Evolutionary conservation across 306 rosid species (phyloP).

Genomic region (Medicago lupulina): DNA sequence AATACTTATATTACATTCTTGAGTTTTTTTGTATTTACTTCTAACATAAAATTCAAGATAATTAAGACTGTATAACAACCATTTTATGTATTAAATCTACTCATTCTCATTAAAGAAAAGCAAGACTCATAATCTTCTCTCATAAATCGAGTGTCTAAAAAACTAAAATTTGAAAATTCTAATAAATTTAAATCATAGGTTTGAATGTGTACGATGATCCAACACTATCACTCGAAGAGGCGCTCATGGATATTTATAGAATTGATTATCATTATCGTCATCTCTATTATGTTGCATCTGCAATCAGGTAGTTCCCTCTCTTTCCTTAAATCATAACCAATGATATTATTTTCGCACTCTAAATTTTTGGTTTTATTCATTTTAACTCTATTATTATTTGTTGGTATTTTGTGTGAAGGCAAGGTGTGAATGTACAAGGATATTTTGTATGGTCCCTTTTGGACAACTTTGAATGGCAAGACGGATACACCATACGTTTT

Average conservation of each 20-base stretch:
- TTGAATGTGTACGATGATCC: slow-evolving; percentile 43
- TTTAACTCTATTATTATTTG: neutral
- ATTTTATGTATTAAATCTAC: too few relatives aligned
- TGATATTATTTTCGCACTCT: neutral
- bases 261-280: neutral
- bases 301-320: neutral
- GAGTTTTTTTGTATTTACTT: too few relatives aligned
- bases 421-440: slow-evolving; percentile 56
- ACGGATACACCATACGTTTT: slow-evolving; percentile 55
- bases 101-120: too few relatives aligned
- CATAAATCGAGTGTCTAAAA: too few relatives aligned
- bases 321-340: neutral
- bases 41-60: too few relatives aligned
- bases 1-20: too few relatives aligned
- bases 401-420: slow-evolving; percentile 31
- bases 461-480: slow-evolving; percentile 65
- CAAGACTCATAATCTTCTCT: too few relatives aligned
- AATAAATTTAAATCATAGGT: slow-evolving; percentile 45
- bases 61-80: too few relatives aligned
- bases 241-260: neutral
- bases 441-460: slow-evolving; percentile 72
- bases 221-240: neutral
- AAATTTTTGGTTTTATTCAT: too few relatives aligned
- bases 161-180: too few relatives aligned
- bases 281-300: neutral